Percentiles rank a stretch among this genome's conserved stretches.
These are phyloP conservation scores for Immersiella caudata DNA, from an alignment of 495 filamentous ascomycete species.

Conservation along the genomic window DNA sequence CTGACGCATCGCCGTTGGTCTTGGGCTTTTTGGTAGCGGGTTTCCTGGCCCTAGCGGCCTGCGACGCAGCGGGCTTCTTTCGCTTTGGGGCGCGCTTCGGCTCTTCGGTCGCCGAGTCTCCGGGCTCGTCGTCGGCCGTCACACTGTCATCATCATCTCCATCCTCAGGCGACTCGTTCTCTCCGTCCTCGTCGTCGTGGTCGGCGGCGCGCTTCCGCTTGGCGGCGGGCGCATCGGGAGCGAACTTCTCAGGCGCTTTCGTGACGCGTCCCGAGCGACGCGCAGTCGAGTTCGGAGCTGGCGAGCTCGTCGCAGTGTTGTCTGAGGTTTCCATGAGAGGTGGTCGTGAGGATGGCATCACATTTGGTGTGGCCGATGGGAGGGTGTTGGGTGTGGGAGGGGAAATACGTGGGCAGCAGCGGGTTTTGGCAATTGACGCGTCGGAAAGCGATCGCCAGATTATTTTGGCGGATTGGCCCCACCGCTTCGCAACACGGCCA, in stretches of 20 bases:
- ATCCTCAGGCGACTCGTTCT: constrained; percentile 60
- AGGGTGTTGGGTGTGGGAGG: constrained; percentile 17
- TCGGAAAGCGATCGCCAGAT: constrained; percentile 34
- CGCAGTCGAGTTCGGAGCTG: constrained; percentile 49
- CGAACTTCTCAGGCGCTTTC: constrained; percentile 71
- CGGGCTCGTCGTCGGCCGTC: constrained; percentile 51
- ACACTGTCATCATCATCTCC: constrained; percentile 49
- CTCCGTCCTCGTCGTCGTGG: constrained; percentile 49
- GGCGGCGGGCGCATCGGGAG: constrained; percentile 48
- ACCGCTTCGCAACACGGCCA: constrained; percentile 6
- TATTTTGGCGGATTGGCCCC: constrained; percentile 38
- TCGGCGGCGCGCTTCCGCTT: constrained; percentile 62
- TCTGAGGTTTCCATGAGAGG: constrained; percentile 58
- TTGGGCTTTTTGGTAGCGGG: constrained; percentile 75
- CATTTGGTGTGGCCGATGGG: constrained; percentile 34
- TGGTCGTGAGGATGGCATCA: constrained; percentile 37
- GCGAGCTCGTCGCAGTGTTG: constrained; percentile 58
- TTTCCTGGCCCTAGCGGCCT: constrained; percentile 52
- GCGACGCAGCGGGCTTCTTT: constrained; percentile 39
- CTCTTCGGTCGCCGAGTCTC: constrained; percentile 48
- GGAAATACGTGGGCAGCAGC: constrained; percentile 7
- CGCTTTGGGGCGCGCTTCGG: constrained; percentile 34
- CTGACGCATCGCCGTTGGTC: constrained; percentile 62
- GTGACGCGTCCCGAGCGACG: constrained; percentile 83
- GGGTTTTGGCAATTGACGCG: constrained; percentile 39